Base-by-base conservation (phyloP, 768 basidiomycete species). In the Amanita pallidorosea region DNA sequence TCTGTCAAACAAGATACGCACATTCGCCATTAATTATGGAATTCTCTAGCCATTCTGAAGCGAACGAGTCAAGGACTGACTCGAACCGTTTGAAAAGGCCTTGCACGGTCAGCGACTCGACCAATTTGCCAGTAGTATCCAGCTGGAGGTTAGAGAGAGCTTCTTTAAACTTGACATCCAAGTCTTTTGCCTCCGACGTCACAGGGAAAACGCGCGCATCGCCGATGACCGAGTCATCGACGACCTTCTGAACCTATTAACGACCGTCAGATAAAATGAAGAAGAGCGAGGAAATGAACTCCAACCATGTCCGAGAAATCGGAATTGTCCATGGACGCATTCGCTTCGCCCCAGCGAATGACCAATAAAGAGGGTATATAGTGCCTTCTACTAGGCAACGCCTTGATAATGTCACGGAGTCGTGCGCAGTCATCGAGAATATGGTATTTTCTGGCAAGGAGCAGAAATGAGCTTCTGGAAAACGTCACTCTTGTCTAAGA, bases 371-470 rank as follows among this genome's bases (percentile, higher is more conserved):
- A 76, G 12, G 86, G 84, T 15, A 74, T 60, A 55, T 81, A 88
- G 62, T 78, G 76, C 17, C 77, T 76, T 44, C 74, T 69, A 1
- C 65, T 54, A 1, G 81, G 80, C 17, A 86, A 65, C 0, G 67
- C 61, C 45, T 77, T 68, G 25, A 87, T 61, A 17, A 86, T 67
- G 52, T 86, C 81, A 31, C 84, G 76, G 18, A 89, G 64, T 20
- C 87, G 79, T 25, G 79, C 65, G 56, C 83, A 85, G 59, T 89
- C 87, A 53, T 85, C 85, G 25, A 88, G 65, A 35, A 81, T 65
- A 5, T 79, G 79, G 60, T 81, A 86, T 70, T 85, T 83, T 58
- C 83, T 86, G 57, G 5, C 25, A 31, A 33, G 0, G 34, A 45
- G 18, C 17, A 3, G 35, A 50, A 17, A 40, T 56, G 23, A 56